Evolutionary conservation across 148 eudicot genomes (phyloP).

Genomic region (Silene conica): DNA sequence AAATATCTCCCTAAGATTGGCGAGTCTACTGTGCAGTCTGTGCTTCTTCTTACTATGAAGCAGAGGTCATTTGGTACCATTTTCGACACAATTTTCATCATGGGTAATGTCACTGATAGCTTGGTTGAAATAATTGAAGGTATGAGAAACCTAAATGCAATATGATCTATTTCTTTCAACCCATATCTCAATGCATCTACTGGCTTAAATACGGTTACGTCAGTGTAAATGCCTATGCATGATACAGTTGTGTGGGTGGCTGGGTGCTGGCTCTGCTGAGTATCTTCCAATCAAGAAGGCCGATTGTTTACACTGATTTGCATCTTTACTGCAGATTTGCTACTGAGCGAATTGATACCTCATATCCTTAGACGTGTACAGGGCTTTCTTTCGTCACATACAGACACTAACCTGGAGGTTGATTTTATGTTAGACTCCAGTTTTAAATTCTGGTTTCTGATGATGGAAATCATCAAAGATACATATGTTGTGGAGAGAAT

Average conservation of each 20-base stretch:
- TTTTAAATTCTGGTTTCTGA: slow-evolving; percentile 55
- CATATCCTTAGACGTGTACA: slow-evolving; percentile 48
- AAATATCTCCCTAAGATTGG: neutral
- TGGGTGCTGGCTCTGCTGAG: neutral
- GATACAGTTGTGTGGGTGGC: neutral
- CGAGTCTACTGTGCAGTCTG: neutral
- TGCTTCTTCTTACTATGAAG: neutral
- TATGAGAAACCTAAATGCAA: neutral
- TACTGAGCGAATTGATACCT: slow-evolving; percentile 51
- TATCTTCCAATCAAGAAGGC: neutral
- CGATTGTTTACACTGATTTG: slow-evolving; percentile 6
- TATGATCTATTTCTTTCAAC: neutral
- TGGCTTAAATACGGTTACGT: neutral
- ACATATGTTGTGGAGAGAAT: slow-evolving; percentile 70
- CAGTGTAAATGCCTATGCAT: neutral
- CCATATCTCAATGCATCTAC: neutral
- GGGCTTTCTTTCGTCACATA: slow-evolving; percentile 31
- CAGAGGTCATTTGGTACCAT: neutral
- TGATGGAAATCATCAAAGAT: slow-evolving; percentile 74
- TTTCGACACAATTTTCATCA: neutral
- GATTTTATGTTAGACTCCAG: slow-evolving; percentile 40
- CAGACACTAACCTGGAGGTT: slow-evolving; percentile 29
- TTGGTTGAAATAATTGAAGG: neutral
- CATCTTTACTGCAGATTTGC: slow-evolving; percentile 51
- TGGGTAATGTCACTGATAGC: neutral